These are phyloP conservation scores for Flaveria robusta DNA, from an alignment of 129 eudicot genomes.

Conservation along the genomic window DNA sequence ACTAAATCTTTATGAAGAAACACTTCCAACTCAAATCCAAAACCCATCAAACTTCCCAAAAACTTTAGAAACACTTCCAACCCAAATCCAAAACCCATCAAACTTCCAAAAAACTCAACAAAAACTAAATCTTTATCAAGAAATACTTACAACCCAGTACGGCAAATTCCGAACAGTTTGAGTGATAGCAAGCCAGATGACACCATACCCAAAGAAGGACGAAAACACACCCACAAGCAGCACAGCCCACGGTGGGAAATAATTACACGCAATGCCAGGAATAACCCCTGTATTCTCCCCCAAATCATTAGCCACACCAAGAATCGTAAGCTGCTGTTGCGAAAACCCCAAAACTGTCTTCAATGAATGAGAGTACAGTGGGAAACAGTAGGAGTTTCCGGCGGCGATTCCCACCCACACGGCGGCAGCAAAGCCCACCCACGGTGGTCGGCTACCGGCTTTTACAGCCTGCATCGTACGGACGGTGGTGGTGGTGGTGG, in stretches of 20 bases:
- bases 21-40: too few relatives aligned
- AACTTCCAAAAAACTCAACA: too few relatives aligned
- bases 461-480: constrained; percentile 37
- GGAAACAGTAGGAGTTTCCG: constrained; percentile 78
- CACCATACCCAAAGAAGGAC: constrained; percentile 83
- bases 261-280: constrained; percentile 84
- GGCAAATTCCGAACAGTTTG: constrained; percentile 69
- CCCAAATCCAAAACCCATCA: too few relatives aligned
- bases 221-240: constrained; percentile 63
- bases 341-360: constrained; percentile 78
- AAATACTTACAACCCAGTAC: constrained; percentile 77
- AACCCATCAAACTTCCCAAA: too few relatives aligned
- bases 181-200: constrained; percentile 87
- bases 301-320: constrained; percentile 95
- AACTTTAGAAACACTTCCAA: too few relatives aligned
- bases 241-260: constrained; percentile 85
- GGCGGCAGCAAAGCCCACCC: constrained; percentile 97
- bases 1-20: too few relatives aligned
- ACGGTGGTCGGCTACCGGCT: constrained; percentile 88
- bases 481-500: background rate
- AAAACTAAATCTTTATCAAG: too few relatives aligned
- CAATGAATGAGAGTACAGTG: constrained; percentile 69
- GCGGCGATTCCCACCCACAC: constrained; percentile 89
- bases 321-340: constrained; percentile 77
- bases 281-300: constrained; percentile 89